phyloP scores from a whole-genome alignment of 2,329 filamentous ascomycete genomes.

The Camillea tinctor region DNA sequence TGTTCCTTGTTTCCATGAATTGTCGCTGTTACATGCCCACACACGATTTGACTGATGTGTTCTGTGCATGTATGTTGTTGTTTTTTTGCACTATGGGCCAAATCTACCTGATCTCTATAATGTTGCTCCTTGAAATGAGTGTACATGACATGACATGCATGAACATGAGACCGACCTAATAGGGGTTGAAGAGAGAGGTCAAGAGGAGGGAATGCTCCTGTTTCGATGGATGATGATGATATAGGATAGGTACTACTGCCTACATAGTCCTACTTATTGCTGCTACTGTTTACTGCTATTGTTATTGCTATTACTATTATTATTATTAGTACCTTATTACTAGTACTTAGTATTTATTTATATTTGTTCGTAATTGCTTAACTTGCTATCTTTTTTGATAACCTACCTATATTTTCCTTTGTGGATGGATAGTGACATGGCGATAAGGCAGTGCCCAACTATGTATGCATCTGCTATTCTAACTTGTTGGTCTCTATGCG shows the following conservation, averaged over 20 bases:
- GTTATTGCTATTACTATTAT: neutral
- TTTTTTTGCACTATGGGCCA: neutral
- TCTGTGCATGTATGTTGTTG: neutral
- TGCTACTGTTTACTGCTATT: too few species aligned
- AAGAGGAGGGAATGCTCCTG: neutral
- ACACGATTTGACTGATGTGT: neutral
- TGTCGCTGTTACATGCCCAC: neutral
- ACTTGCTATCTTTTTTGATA: neutral
- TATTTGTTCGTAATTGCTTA: neutral
- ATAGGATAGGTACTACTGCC: neutral
- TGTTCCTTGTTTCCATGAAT: neutral
- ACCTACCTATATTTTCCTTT: neutral
- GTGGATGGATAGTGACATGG: neutral
- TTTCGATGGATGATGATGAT: neutral
- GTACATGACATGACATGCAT: neutral
- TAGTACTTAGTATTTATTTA: neutral
- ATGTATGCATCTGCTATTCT: neutral
- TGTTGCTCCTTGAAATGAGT: neutral
- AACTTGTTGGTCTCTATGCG: neutral
- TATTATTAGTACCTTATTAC: neutral
- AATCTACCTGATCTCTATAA: neutral
- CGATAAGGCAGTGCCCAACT: neutral
- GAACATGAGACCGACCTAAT: too few species aligned
- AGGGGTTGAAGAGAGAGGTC: neutral
- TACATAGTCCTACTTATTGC: too few species aligned